Conservation (phyloP, 2,329 filamentous ascomycete species). For the Fusarium virguliforme region DNA sequence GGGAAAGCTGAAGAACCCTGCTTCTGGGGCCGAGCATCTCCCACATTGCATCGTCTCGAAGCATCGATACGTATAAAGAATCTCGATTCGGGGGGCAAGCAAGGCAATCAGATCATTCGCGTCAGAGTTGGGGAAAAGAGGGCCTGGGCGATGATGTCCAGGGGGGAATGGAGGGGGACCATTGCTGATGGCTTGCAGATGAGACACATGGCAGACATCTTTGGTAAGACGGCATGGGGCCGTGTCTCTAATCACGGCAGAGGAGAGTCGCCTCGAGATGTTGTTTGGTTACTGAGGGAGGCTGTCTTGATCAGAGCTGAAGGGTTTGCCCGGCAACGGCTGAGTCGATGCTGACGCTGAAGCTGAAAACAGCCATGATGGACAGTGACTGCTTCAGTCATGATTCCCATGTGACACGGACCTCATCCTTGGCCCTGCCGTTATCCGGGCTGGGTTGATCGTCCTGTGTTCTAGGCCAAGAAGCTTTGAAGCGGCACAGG, state of each 20-base stretch:
- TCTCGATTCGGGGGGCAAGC: constrained; percentile 1
- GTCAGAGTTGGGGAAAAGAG: constrained; percentile 42
- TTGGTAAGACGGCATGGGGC: constrained; percentile 8
- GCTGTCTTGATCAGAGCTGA: not conserved
- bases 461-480: constrained; percentile 22
- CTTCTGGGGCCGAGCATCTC: constrained; percentile 29
- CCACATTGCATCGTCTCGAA: constrained; percentile 12
- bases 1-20: constrained; percentile 41
- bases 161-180: constrained; percentile 13
- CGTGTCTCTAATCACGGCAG: constrained; percentile 9
- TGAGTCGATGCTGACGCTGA: not conserved
- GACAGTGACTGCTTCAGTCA: not conserved
- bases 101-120: constrained; percentile 19
- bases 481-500: constrained; percentile 24
- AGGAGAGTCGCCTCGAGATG: not conserved
- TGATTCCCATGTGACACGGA: constrained; percentile 30
- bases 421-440: constrained; percentile 18
- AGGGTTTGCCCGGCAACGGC: not conserved
- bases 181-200: constrained; percentile 42
- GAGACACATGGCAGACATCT: constrained; percentile 30
- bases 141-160: not conserved
- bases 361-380: not conserved
- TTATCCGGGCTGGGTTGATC: constrained; percentile 27
- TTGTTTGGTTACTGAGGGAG: constrained; percentile 8
- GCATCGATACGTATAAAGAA: not conserved